Percentiles rank a stretch among this genome's conserved stretches.
Evolutionary conservation across 2,329 filamentous ascomycete genomes (phyloP).

Genomic region (Pezicula carpinea): DNA sequence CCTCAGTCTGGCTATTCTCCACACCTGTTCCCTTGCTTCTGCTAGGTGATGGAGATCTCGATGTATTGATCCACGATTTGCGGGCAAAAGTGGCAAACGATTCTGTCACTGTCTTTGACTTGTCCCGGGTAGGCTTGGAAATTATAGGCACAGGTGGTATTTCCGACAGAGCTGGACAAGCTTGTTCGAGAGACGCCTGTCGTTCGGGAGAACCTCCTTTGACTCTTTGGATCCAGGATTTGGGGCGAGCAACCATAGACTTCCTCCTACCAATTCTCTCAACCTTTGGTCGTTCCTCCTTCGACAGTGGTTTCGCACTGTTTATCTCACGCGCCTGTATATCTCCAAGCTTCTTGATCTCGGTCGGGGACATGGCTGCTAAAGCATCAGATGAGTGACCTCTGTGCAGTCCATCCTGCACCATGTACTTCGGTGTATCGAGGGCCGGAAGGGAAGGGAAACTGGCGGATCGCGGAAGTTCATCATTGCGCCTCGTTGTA

Average conservation of each 20-base stretch:
- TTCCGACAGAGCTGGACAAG: conserved; percentile 26
- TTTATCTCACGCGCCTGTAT: conserved; percentile 13
- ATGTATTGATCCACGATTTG: conserved; percentile 44
- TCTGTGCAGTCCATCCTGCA: conserved; percentile 16
- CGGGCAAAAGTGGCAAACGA: conserved; percentile 44
- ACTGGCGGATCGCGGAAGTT: conserved; percentile 50
- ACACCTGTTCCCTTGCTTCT: conserved; percentile 13
- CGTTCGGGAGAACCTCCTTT: conserved; percentile 25
- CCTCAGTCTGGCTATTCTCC: conserved; percentile 14
- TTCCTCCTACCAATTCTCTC: conserved; percentile 27
- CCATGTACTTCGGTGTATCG: conserved; percentile 13
- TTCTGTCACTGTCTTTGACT: conserved; percentile 42
- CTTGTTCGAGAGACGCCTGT: conserved; percentile 12
- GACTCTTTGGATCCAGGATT: conserved; percentile 30
- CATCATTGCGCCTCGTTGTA: conserved; percentile 14
- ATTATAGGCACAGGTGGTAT: conserved; percentile 28
- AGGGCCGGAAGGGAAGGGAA: conserved; percentile 48
- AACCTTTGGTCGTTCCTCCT: conserved; percentile 22
- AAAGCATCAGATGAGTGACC: conserved; percentile 11
- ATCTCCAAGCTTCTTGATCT: conserved; percentile 8
- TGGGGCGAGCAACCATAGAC: conserved; percentile 28
- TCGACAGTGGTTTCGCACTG: conserved; percentile 11
- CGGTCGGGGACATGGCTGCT: conserved; percentile 5
- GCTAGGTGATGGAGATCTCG: conserved; percentile 41
- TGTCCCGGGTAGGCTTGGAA: conserved; percentile 22